These are phyloP conservation scores for Torulaspora gathmanii DNA, from an alignment of 805 yeast genomes.

Conservation along the genomic window DNA sequence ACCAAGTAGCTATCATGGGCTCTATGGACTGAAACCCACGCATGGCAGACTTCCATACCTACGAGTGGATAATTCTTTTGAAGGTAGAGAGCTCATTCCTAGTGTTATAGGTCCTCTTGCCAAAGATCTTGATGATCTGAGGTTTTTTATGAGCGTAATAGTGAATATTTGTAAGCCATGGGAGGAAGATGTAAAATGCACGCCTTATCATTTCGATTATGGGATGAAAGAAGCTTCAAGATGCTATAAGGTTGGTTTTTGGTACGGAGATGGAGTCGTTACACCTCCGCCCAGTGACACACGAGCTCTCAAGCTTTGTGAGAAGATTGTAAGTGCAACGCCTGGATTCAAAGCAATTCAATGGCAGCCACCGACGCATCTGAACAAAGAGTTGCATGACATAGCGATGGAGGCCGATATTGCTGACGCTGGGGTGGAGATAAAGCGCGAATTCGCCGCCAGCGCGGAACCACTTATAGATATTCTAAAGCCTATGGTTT, in stretches of 20 bases:
- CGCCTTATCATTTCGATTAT: slow-evolving; percentile 13
- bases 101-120: slow-evolving; percentile 56
- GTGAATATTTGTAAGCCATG: slow-evolving; percentile 16
- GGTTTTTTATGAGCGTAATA: slow-evolving; percentile 42
- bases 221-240: slow-evolving; percentile 1
- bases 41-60: slow-evolving; percentile 25
- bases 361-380: slow-evolving; percentile 17
- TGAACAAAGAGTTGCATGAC: slow-evolving; percentile 11
- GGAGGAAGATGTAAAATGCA: slow-evolving; percentile 14
- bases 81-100: slow-evolving; percentile 52
- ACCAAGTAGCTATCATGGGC: slow-evolving; percentile 55
- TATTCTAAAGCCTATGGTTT: slow-evolving; percentile 14
- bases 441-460: slow-evolving; percentile 10
- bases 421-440: slow-evolving; percentile 20
- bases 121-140: slow-evolving; percentile 46
- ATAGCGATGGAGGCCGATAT: slow-evolving; percentile 18
- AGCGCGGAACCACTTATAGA: slow-evolving; percentile 18
- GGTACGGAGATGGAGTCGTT: slow-evolving; percentile 20
- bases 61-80: slow-evolving; percentile 39
- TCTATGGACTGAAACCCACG: slow-evolving; percentile 26
- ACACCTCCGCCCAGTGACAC: slow-evolving; percentile 19
- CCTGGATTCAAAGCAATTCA: slow-evolving; percentile 15
- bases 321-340: slow-evolving; percentile 9
- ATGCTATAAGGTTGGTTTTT: slow-evolving; percentile 15
- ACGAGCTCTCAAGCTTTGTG: slow-evolving; percentile 17